Base-by-base conservation (phyloP, 768 basidiomycete genomes). In the Boletellus sp. region DNA sequence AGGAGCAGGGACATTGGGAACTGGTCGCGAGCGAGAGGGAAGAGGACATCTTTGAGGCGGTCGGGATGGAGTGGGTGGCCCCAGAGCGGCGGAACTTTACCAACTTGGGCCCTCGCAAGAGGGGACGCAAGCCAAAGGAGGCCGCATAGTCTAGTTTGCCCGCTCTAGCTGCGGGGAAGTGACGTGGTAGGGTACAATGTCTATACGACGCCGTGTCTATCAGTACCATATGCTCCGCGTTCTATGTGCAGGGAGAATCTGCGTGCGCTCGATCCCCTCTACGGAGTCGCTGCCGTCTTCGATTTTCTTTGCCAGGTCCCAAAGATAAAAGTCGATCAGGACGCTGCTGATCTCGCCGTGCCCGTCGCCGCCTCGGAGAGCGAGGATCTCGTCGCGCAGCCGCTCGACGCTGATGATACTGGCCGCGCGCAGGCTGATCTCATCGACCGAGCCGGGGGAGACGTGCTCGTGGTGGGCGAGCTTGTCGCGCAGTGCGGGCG, bases 221-320 rank as follows among this genome's bases (percentile, higher is more conserved):
- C n/a, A 93, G 70, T 93, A 93, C 90, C 90, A 93, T 24, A 87
- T 86, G 56, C 88, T 87, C 66, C 90, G 76, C 20, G 86, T 92
- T 45, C 85, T 78, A 62, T 93, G 90, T 26, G 81, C 78, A 16
- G 90, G 89, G 7, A 83, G 70, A 53, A 87, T 72, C 48, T 77
- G 72, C 15, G 67, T 71, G 10, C 77, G 80, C 50, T 78, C 67
- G 12, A 87, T 73, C 0, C 80, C 85, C 28, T 83, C 77, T 4
- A 89, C 72, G 54, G 61, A 71, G 41, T 83, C 83, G 37, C 78
- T 68, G 3, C 83, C 84, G 16, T 51, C 68, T 66, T 92, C 89
- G 4, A 91, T 70, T 55, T 76, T 77, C 68, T 91, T 90, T 26
- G 86, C 88, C 51, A 92, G 63, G 64, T 94, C 91, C 90, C 91